These are phyloP conservation scores for Globisporangium viniferum DNA, from an alignment of 352 stramenopile genomes.

Conservation along the genomic window DNA sequence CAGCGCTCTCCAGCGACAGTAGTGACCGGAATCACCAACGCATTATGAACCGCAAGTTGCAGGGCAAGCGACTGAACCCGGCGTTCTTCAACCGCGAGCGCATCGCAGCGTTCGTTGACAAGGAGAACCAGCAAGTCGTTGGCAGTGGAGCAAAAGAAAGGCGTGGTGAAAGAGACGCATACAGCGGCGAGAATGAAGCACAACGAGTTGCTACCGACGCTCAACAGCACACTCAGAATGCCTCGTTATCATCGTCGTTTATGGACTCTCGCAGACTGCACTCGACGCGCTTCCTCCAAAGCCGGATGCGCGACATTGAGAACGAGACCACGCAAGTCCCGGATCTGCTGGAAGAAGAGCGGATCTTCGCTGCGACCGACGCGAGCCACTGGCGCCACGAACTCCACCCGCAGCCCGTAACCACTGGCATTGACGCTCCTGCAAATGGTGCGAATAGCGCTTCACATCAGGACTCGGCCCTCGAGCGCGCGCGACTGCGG, in stretches of 20 bases:
- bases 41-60: slow-evolving; percentile 11
- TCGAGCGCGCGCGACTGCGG: slow-evolving; percentile 46
- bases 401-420: slow-evolving; percentile 11
- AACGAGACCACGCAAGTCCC: not conserved
- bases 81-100: slow-evolving; percentile 51
- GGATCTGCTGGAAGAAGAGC: slow-evolving; percentile 36
- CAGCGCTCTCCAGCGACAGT: slow-evolving; percentile 22
- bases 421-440: not conserved
- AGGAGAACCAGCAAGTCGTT: slow-evolving; percentile 7
- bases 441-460: slow-evolving; percentile 6
- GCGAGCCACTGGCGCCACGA: slow-evolving; percentile 29
- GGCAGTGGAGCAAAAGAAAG: not conserved
- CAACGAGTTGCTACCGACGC: not conserved
- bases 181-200: not conserved
- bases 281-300: slow-evolving; percentile 39
- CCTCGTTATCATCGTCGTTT: not conserved
- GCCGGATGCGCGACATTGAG: slow-evolving; percentile 23
- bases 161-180: not conserved
- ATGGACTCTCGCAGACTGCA: slow-evolving; percentile 28
- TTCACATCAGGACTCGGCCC: slow-evolving; percentile 19
- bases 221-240: not conserved
- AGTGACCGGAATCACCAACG: slow-evolving; percentile 16
- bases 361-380: slow-evolving; percentile 46
- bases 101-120: slow-evolving; percentile 31
- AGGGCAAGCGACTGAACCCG: slow-evolving; percentile 41